Evolutionary conservation across 495 filamentous ascomycete species (phyloP).

Genomic region (Neurospora tetrasperma): DNA sequence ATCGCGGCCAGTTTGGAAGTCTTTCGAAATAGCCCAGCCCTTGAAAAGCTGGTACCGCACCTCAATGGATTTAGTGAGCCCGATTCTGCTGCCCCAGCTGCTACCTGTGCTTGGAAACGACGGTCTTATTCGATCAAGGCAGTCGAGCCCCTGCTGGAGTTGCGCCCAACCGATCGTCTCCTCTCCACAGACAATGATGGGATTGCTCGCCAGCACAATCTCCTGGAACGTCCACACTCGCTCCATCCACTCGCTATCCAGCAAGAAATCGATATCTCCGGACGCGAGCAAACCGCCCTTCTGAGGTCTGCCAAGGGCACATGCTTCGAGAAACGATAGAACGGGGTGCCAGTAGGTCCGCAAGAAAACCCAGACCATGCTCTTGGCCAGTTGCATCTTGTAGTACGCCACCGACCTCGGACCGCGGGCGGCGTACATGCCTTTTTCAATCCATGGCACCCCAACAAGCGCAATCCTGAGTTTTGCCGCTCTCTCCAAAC

Average conservation of each 20-base stretch:
- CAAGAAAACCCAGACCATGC: neutral
- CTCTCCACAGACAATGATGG: neutral
- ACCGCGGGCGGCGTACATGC: neutral
- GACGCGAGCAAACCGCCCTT: neutral
- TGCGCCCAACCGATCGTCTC: neutral
- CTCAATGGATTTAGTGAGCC: neutral
- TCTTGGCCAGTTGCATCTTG: neutral
- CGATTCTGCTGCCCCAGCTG: neutral
- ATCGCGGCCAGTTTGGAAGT: neutral
- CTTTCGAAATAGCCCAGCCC: neutral
- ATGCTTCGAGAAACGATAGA: neutral
- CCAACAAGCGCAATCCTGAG: neutral
- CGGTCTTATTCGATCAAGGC: neutral
- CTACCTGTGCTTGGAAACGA: neutral
- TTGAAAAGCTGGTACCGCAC: neutral
- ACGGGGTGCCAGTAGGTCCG: neutral
- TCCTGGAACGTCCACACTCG: slow-evolving; percentile 4
- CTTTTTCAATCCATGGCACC: neutral
- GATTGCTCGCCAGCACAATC: neutral
- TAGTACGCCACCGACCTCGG: neutral
- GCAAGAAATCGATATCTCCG: neutral
- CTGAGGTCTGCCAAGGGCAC: neutral
- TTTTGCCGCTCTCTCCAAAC: neutral
- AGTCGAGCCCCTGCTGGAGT: neutral
- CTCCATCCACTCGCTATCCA: neutral